phyloP scores from a whole-genome alignment of 495 filamentous ascomycete genomes.

The Cercophora sp. region DNA sequence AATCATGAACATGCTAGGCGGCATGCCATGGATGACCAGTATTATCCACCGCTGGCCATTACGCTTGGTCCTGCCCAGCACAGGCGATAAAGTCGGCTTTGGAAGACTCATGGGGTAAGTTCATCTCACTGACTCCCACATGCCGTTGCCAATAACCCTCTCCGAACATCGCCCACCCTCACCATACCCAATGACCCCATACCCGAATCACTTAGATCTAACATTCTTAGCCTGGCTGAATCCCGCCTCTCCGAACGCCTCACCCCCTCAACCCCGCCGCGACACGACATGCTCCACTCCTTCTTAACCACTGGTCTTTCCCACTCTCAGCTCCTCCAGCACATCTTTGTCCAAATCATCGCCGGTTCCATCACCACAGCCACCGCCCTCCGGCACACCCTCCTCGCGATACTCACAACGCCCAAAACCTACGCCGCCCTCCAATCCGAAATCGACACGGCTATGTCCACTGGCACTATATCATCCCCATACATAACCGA shows the following conservation, averaged over 20 bases:
- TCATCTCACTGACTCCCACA: not conserved
- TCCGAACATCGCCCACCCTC: no score
- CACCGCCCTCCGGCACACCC: conserved; percentile 53
- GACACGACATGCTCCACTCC: conserved; percentile 36
- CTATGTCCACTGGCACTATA: conserved; percentile 28
- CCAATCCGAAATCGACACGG: conserved; percentile 52
- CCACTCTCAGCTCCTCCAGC: conserved; percentile 21
- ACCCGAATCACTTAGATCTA: not conserved
- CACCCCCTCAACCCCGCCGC: conserved; percentile 7
- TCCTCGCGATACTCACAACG: conserved; percentile 50
- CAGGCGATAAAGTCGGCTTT: conserved; percentile 24
- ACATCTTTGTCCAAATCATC: conserved; percentile 31
- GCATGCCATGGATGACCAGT: conserved; percentile 29
- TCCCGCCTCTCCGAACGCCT: conserved; percentile 18
- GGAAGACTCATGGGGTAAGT: conserved; percentile 26
- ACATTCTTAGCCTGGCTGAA: conserved; percentile 14
- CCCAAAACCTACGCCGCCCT: conserved; percentile 46
- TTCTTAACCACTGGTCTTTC: conserved; percentile 39
- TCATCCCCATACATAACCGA: conserved; percentile 19
- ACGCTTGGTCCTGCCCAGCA: conserved; percentile 17
- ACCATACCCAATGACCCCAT: not conserved
- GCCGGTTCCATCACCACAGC: conserved; percentile 66
- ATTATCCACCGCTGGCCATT: conserved; percentile 29
- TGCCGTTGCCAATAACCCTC: not conserved
- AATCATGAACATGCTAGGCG: conserved; percentile 23